phyloP scores from a whole-genome alignment of 1,284 basidiomycete species.

The Vanrija pseudolonga region DNA sequence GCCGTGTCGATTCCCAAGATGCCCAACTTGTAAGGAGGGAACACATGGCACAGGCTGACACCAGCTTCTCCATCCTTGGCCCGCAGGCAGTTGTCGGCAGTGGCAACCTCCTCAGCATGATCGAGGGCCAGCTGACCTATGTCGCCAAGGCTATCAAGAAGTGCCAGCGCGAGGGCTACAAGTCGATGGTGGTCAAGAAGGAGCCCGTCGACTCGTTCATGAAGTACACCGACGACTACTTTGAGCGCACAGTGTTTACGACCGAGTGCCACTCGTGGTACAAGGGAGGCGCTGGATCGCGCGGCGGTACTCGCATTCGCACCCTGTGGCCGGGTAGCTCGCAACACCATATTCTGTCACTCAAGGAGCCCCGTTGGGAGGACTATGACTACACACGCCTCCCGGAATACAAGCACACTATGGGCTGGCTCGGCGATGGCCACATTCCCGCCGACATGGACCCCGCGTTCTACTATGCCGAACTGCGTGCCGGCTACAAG shows the following conservation, averaged over 20 bases:
- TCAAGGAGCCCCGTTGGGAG: conserved; percentile 37
- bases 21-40: conserved; percentile 27
- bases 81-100: conserved; percentile 4
- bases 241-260: conserved; percentile 28
- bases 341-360: conserved; percentile 19
- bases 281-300: conserved; percentile 12
- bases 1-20: conserved; percentile 28
- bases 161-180: conserved; percentile 13
- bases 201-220: conserved; percentile 31
- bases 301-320: conserved; percentile 5
- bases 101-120: conserved; percentile 16
- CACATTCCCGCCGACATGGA: conserved; percentile 4
- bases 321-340: conserved; percentile 23
- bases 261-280: conserved; percentile 29
- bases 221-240: conserved; percentile 29
- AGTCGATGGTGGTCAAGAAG: conserved; percentile 23
- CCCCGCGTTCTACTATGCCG: conserved; percentile 9
- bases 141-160: conserved; percentile 16
- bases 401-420: conserved; percentile 4
- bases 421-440: conserved; percentile 16
- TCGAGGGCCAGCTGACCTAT: conserved; percentile 17
- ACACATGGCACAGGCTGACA: neutral
- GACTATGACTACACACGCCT: conserved; percentile 27
- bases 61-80: conserved; percentile 13
- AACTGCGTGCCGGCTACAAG: conserved; percentile 2